These are phyloP conservation scores for Kodamaea neixiangensis DNA, from an alignment of 805 yeast species.

Conservation along the genomic window DNA sequence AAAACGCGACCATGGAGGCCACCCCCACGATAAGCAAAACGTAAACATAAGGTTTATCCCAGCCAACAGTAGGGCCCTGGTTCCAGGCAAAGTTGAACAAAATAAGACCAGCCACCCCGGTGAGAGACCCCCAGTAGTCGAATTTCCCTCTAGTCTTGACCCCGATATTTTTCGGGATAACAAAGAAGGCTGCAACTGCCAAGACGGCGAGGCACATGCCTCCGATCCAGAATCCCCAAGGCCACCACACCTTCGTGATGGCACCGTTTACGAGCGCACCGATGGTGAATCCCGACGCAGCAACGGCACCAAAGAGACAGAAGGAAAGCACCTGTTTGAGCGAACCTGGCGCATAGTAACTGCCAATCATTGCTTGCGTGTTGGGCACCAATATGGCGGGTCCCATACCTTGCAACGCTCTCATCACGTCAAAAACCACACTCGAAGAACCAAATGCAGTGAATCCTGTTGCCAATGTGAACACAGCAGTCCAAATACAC, in stretches of 20 bases:
- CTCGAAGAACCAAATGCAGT: constrained; percentile 24
- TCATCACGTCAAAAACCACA: constrained; percentile 29
- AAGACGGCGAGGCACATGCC: constrained; percentile 21
- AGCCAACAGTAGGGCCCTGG: constrained; percentile 22
- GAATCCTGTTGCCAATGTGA: constrained; percentile 29
- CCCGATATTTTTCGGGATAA: constrained; percentile 33
- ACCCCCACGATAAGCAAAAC: constrained; percentile 20
- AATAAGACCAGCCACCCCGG: constrained; percentile 18
- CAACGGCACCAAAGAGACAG: constrained; percentile 37
- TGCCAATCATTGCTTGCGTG: constrained; percentile 33
- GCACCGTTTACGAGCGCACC: constrained; percentile 31
- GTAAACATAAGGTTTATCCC: constrained; percentile 21
- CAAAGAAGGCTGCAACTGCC: constrained; percentile 21
- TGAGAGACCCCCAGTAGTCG: constrained; percentile 28
- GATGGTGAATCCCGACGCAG: constrained; percentile 33
- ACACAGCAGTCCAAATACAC: constrained; percentile 23
- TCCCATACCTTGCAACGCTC: constrained; percentile 38
- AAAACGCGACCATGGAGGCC: constrained; percentile 14
- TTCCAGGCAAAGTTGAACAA: constrained; percentile 23
- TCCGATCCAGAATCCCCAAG: constrained; percentile 34
- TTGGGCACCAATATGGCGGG: constrained; percentile 38
- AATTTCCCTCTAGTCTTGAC: constrained; percentile 17
- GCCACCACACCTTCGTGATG: constrained; percentile 37
- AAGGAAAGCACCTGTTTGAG: constrained; percentile 22
- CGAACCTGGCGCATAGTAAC: constrained; percentile 27